Evolutionary conservation across 495 filamentous ascomycete genomes (phyloP).

Genomic region (Annulohypoxylon moriforme): DNA sequence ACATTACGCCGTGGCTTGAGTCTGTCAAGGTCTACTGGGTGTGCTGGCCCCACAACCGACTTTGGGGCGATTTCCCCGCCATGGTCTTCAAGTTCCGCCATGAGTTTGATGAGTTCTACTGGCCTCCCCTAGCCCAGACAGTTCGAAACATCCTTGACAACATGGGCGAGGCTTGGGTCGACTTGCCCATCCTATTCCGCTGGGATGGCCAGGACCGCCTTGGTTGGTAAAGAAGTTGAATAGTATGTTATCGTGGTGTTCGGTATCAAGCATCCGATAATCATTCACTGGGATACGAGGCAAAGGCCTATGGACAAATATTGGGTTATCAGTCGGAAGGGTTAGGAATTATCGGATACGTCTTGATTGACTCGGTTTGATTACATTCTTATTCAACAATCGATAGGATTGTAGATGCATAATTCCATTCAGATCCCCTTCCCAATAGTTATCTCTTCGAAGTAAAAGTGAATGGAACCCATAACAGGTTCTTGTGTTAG

Average conservation of each 20-base stretch:
- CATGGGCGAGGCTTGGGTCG: not conserved
- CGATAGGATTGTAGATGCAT: not conserved
- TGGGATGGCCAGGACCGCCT: not conserved
- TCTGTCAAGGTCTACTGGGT: not conserved
- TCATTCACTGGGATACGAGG: not conserved
- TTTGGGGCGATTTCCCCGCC: not conserved
- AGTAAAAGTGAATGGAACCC: not conserved
- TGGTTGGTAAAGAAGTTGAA: not conserved
- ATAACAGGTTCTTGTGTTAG: not conserved
- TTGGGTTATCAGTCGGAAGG: not conserved
- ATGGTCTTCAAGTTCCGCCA: not conserved
- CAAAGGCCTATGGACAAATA: too few relatives aligned
- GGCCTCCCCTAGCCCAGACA: not conserved
- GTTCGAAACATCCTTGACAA: not conserved
- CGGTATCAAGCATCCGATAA: not conserved
- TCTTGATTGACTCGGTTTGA: not conserved
- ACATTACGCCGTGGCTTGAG: not conserved
- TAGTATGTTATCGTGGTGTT: not conserved
- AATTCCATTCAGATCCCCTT: not conserved
- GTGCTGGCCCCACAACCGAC: not conserved
- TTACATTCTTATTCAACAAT: not conserved
- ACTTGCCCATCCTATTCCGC: not conserved
- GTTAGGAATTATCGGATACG: not conserved
- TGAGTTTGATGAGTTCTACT: not conserved
- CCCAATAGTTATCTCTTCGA: not conserved